Evolutionary conservation across 2,329 filamentous ascomycete species (phyloP), one percentile per base, ranked within the genome.

Genomic region (Penicillium sp.): DNA sequence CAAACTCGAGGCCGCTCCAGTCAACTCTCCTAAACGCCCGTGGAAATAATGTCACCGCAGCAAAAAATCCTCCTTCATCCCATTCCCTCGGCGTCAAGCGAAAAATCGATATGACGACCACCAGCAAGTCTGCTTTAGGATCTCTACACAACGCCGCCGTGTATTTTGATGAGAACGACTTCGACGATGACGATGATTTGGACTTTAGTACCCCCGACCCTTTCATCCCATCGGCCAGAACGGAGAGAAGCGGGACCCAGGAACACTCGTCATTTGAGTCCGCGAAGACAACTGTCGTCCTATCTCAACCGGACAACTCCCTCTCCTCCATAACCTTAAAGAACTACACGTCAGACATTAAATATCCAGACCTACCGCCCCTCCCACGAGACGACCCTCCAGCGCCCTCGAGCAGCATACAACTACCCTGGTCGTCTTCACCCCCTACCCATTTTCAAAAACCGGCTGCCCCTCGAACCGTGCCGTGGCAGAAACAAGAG

Each of bases 181-280:
- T 96, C 67, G 92, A 92, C 70, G 91, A 94, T 72, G 93, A 97
- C 68, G 85, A 89, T 21, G 86, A 92, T 59, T 81, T 96, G 26
- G 91, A 91, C 64, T 69, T 75, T 17, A 72, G 73, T 60, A 71
- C 67, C 57, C 77, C 68, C 6, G 75, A 71, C 58, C 73, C 70
- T 23, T 70, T 70, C 45, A 67, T 66, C 26, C 68, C 70, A 11
- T 70, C 69, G 15, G 58, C 62, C 8, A 66, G 61, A 46, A 58
- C 64, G n/a, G 57, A 60, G 38, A 53, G 47, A n/a, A 50, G 65
- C 5, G 61, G 56, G 23, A 50, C 49, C 21, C 58, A 56, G 21
- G 51, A 35, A 23, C 50, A 55, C 17, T 9, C 46, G 35, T 60
- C 61, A 19, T 45, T 46, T 23, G 48, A 56, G n/a, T 57, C 62